Evolutionary conservation across 2,329 filamentous ascomycete species (phyloP).

Genomic region (Harringtonia lauricola): DNA sequence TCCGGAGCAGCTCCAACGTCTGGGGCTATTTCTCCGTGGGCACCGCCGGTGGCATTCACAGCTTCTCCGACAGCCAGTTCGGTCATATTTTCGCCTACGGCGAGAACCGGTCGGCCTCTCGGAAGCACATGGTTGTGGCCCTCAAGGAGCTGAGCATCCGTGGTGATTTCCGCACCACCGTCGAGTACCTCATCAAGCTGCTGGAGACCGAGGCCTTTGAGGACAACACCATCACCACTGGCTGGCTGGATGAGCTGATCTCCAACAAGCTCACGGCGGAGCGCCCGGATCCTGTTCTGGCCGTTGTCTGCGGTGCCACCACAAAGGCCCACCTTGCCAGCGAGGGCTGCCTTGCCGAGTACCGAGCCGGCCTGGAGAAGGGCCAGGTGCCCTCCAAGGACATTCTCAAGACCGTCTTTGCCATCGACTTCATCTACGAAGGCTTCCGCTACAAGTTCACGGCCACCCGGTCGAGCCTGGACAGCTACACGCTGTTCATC

Average conservation of each 20-base stretch:
- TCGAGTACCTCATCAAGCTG: slow-evolving; percentile 98
- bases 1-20: slow-evolving; percentile 95
- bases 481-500: slow-evolving; percentile 97
- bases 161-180: slow-evolving; percentile 96
- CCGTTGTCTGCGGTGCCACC: slow-evolving; percentile 89
- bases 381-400: slow-evolving; percentile 96
- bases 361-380: slow-evolving; percentile 82
- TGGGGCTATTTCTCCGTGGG: slow-evolving; percentile 99
- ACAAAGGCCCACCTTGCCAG: slow-evolving; percentile 94
- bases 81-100: slow-evolving; percentile 99
- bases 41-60: slow-evolving; percentile 94
- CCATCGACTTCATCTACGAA: slow-evolving; percentile 97
- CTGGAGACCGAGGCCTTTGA: slow-evolving; percentile 97
- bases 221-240: slow-evolving; percentile 97
- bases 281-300: slow-evolving; percentile 83
- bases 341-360: slow-evolving; percentile 78
- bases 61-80: slow-evolving; percentile 97
- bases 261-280: slow-evolving; percentile 95
- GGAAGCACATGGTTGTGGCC: slow-evolving; percentile 98
- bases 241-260: slow-evolving; percentile 97
- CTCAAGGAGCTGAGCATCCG: slow-evolving; percentile 98
- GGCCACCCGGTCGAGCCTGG: slow-evolving; percentile 78
- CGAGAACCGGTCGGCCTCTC: slow-evolving; percentile 88
- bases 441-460: slow-evolving; percentile 96
- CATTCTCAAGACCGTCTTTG: slow-evolving; percentile 93